A percentile compares a stretch with the other conserved stretches of the same genome.
phyloP scores from a whole-genome alignment of 768 basidiomycete genomes.

The Rubroboletus satanas region DNA sequence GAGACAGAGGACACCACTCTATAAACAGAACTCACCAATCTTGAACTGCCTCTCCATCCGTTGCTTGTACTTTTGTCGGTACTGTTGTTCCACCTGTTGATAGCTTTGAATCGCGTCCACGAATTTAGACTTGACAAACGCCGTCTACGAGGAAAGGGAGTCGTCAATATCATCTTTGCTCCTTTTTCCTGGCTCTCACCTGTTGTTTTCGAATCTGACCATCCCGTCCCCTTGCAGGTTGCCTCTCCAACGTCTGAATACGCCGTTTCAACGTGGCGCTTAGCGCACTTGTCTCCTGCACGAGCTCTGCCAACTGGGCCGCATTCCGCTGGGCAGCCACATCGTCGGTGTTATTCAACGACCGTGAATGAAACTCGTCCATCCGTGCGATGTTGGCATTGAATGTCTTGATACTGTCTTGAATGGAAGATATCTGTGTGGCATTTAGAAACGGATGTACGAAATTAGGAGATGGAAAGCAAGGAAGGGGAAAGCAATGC shows the following conservation, averaged over 20 bases:
- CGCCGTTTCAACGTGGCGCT: conserved; percentile 67
- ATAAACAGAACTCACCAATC: conserved; percentile 52
- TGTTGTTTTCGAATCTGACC: conserved; percentile 76
- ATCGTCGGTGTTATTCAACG: conserved; percentile 75
- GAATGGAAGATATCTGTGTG: conserved; percentile 65
- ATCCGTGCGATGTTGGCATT: conserved; percentile 68
- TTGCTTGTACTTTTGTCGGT: conserved; percentile 74
- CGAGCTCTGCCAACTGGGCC: conserved; percentile 62
- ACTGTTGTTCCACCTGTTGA: conserved; percentile 77
- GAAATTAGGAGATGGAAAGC: not conserved
- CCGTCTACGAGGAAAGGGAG: conserved; percentile 39
- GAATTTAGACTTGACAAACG: conserved; percentile 70
- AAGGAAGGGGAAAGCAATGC: not conserved
- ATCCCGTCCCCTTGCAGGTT: conserved; percentile 60
- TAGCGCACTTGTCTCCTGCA: conserved; percentile 67
- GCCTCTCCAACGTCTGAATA: conserved; percentile 66
- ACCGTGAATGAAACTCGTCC: conserved; percentile 68
- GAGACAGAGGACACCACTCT: not conserved
- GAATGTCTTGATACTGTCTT: conserved; percentile 65
- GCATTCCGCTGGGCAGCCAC: conserved; percentile 55
- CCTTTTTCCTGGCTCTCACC: conserved; percentile 34
- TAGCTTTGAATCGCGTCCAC: conserved; percentile 84
- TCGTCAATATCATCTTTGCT: conserved; percentile 14
- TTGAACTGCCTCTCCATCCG: conserved; percentile 83
- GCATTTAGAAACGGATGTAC: not conserved